Evolutionary conservation across 768 basidiomycete genomes (phyloP), one percentile per base, ranked within the genome.

Genomic region (Heimioporus sp.): DNA sequence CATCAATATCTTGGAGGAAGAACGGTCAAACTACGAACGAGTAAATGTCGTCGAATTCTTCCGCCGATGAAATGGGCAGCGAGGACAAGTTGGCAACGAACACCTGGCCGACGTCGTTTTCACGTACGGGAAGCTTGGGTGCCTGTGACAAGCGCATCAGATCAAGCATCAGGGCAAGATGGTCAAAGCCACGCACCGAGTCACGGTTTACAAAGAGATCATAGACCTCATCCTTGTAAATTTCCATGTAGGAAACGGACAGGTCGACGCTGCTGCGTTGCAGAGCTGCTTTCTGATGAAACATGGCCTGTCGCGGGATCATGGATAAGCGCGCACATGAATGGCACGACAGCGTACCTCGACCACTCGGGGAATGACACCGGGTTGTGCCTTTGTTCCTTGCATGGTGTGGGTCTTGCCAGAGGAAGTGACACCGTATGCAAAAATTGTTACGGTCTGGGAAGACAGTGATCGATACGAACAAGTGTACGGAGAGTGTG

Each of bases 381-480:
- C 92, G n/a, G 88, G 89, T 31, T 89, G 77, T 2, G 74, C 43
- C 35, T 70, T 77, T 8, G 77, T 83, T 35, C 92, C 92, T 71
- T 94, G 92, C 90, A 96, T 95, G 0, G 93, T 96, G 67, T 92
- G 83, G 0, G 92, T 95, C 74, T 93, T 94, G 16, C 92, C 92
- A 6, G 88, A 91, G 2, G 90, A 92, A 10, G 91, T 94, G 12
- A 93, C 91, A 8, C 92, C 92, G 68, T 94, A 94, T 1, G 90
- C 89, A 57, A 94, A 93, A 15, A 94, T 83, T 10, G 91, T 93
- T 4, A 91, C 84, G 0, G 87, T 92, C 88, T 91, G 17, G 43
- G 21, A 32, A 34, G 41, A 30, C 11, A 24, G 43, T 17, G 13
- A 9, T n/a, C 21, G 24, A 44, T 12, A 28, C 20, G 17, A 20